These are phyloP conservation scores for Gyrodon lividus DNA, from an alignment of 768 basidiomycete genomes.

Conservation along the genomic window DNA sequence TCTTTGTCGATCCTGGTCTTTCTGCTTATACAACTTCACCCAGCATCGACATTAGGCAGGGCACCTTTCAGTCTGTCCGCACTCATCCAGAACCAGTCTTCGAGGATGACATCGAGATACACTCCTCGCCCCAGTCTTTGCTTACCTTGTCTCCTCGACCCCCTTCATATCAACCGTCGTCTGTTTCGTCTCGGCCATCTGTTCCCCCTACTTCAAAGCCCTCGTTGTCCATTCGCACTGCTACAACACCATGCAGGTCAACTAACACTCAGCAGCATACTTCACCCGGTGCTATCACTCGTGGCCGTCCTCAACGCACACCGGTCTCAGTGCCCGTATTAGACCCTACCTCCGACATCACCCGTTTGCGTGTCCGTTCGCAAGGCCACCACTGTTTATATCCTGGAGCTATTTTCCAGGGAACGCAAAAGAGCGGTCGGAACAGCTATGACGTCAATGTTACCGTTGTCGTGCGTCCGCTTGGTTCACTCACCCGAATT, in stretches of 20 bases:
- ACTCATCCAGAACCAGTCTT: conserved; percentile 25
- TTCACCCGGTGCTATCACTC: conserved; percentile 10
- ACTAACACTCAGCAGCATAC: conserved; percentile 18
- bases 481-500: conserved; percentile 2
- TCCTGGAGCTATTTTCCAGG: conserved; percentile 85
- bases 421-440: conserved; percentile 91
- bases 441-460: conserved; percentile 95
- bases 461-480: conserved; percentile 75
- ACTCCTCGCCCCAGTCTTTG: conserved; percentile 7
- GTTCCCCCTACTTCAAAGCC: conserved; percentile 8
- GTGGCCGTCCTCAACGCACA: conserved; percentile 9
- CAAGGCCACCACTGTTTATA: conserved; percentile 78
- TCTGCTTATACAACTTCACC: conserved; percentile 20
- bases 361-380: conserved; percentile 69
- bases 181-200: not conserved
- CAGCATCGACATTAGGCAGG: conserved; percentile 5
- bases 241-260: conserved; percentile 11
- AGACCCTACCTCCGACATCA: conserved; percentile 71
- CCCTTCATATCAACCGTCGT: not conserved
- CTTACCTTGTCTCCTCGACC: not conserved
- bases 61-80: conserved; percentile 15
- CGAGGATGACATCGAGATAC: conserved; percentile 39
- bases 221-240: conserved; percentile 13
- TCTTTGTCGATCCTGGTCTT: conserved; percentile 31
- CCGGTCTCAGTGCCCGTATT: conserved; percentile 23